A percentile compares a stretch with the other conserved stretches of the same genome.
phyloP scores from a whole-genome alignment of 1,284 basidiomycete genomes.

The Rhodotorula sp. region DNA sequence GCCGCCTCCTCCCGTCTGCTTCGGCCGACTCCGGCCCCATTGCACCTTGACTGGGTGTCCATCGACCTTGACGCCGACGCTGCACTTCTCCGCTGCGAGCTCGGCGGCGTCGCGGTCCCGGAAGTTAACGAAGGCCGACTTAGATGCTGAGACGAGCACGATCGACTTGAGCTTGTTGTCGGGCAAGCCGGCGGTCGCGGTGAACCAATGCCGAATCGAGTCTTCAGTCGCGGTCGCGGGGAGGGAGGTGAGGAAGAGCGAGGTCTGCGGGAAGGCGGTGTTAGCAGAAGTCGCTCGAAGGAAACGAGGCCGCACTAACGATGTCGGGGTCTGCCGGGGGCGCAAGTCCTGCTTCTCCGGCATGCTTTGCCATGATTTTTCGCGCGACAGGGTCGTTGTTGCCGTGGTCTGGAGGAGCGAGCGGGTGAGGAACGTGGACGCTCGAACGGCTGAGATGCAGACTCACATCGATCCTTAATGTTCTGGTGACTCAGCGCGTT shows the following conservation, averaged over 20 bases:
- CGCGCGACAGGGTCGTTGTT: slow-evolving; percentile 84
- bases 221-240: slow-evolving; percentile 70
- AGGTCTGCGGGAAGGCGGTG: slow-evolving; percentile 60
- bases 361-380: slow-evolving; percentile 74
- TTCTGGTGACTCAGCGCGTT: slow-evolving; percentile 85
- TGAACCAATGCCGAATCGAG: slow-evolving; percentile 71
- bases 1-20: slow-evolving; percentile 22
- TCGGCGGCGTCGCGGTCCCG: slow-evolving; percentile 76
- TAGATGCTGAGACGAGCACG: slow-evolving; percentile 78
- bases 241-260: slow-evolving; percentile 84
- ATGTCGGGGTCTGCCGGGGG: slow-evolving; percentile 84
- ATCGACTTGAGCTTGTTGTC: slow-evolving; percentile 73
- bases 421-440: no score
- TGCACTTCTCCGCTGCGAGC: slow-evolving; percentile 77
- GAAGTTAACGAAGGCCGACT: slow-evolving; percentile 97
- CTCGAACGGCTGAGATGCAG: no score
- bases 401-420: slow-evolving; percentile 62
- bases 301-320: slow-evolving; percentile 55
- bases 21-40: slow-evolving; percentile 66
- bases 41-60: slow-evolving; percentile 71
- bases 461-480: slow-evolving; percentile 72
- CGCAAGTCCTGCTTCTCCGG: slow-evolving; percentile 73
- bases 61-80: slow-evolving; percentile 79
- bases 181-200: slow-evolving; percentile 63
- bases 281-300: background rate